phyloP scores from a whole-genome alignment of 2,329 filamentous ascomycete species.

The Diplocarpon mali region DNA sequence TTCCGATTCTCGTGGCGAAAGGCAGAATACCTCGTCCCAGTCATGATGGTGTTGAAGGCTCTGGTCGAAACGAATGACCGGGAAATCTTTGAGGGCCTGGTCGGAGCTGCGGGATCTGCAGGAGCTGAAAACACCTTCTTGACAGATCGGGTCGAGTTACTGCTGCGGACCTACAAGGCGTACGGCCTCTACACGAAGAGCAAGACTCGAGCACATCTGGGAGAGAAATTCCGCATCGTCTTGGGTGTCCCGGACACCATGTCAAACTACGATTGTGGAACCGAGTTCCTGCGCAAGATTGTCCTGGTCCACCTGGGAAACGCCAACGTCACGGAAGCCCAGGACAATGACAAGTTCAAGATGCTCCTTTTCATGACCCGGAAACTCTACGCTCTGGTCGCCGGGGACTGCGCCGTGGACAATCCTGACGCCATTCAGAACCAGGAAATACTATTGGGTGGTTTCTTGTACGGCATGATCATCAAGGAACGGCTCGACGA shows the following conservation, averaged over 20 bases:
- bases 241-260: conserved; percentile 75
- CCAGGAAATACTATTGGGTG: conserved; percentile 87
- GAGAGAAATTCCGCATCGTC: conserved; percentile 82
- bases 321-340: conserved; percentile 67
- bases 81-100: conserved; percentile 89
- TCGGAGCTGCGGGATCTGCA: conserved; percentile 66
- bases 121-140: conserved; percentile 82
- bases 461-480: conserved; percentile 90
- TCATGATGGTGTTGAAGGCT: conserved; percentile 94
- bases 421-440: conserved; percentile 96
- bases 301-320: conserved; percentile 88
- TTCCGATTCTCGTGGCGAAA: conserved; percentile 98
- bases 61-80: conserved; percentile 91
- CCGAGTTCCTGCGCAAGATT: conserved; percentile 81
- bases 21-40: conserved; percentile 89
- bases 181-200: conserved; percentile 75
- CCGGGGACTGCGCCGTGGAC: conserved; percentile 84
- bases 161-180: conserved; percentile 85
- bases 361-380: conserved; percentile 92
- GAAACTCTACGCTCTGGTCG: conserved; percentile 87
- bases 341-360: conserved; percentile 87
- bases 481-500: conserved; percentile 92
- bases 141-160: conserved; percentile 83
- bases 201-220: conserved; percentile 77
- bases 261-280: conserved; percentile 79